phyloP scores from a whole-genome alignment of 1,284 basidiomycete genomes.

The Taiwanofungus camphoratus region DNA sequence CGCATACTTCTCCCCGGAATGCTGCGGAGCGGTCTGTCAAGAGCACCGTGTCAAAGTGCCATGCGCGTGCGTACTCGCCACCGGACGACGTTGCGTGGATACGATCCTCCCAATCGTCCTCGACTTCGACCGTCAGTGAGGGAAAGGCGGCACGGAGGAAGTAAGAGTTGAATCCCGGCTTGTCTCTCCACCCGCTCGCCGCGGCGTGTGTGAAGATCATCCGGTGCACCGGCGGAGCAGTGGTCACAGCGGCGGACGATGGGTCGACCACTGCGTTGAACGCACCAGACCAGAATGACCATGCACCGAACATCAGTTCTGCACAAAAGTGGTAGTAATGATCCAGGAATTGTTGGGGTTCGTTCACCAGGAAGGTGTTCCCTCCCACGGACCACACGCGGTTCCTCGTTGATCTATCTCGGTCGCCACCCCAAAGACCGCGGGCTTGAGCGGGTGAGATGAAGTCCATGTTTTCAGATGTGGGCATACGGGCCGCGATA shows the following conservation, averaged over 20 bases:
- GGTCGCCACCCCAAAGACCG: conserved; percentile 48
- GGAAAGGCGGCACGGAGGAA: conserved; percentile 76
- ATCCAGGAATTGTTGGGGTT: conserved; percentile 64
- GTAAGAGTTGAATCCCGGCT: conserved; percentile 67
- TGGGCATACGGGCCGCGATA: conserved; percentile 60
- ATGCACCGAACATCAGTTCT: conserved; percentile 68
- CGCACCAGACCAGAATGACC: conserved; percentile 68
- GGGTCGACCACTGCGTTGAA: conserved; percentile 23
- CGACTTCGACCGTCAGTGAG: conserved; percentile 60
- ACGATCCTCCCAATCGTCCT: conserved; percentile 67
- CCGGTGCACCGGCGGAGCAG: conserved; percentile 50
- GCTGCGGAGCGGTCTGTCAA: conserved; percentile 72
- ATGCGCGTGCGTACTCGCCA: conserved; percentile 37
- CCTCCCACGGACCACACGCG: conserved; percentile 64
- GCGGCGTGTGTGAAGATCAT: conserved; percentile 62
- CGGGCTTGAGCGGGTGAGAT: conserved; percentile 57
- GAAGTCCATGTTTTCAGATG: conserved; percentile 52
- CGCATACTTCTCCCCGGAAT: conserved; percentile 59
- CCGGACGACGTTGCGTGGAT: conserved; percentile 36
- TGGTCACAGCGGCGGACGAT: conserved; percentile 13
- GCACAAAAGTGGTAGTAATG: conserved; percentile 84
- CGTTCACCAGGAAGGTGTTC: conserved; percentile 66
- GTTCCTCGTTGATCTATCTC: conserved; percentile 30
- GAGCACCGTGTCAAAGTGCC: conserved; percentile 56
- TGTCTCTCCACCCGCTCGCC: conserved; percentile 63